A percentile compares a stretch with the other conserved stretches of the same genome.
Evolutionary conservation across 441 rosid genomes (phyloP).

Genomic region (Eugenia klotzschiana): DNA sequence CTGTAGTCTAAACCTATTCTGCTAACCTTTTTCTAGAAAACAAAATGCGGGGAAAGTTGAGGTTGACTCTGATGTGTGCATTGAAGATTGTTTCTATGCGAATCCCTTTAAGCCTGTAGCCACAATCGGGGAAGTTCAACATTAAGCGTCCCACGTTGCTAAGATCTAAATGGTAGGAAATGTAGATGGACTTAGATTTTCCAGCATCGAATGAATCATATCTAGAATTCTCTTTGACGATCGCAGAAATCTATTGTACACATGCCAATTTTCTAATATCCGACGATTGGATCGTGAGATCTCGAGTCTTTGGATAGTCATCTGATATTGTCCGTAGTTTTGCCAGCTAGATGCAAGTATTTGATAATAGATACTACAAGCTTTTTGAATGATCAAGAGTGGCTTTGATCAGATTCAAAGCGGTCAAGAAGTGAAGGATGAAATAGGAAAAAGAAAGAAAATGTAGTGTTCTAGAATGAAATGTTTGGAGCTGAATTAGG

Average conservation of each 20-base stretch:
- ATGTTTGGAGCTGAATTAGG: background rate
- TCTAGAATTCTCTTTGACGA: background rate
- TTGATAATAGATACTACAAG: background rate
- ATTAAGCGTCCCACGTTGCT: background rate
- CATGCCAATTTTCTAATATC: background rate
- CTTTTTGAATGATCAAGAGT: background rate
- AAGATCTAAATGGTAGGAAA: background rate
- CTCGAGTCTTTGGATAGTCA: background rate
- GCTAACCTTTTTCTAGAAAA: background rate
- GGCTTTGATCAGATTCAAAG: background rate
- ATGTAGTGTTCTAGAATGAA: background rate
- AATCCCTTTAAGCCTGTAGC: background rate
- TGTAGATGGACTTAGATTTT: background rate
- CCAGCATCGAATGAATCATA: background rate
- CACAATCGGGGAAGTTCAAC: background rate
- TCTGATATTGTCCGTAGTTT: background rate
- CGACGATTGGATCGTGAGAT: background rate
- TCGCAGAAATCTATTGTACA: too few species aligned
- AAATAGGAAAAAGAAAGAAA: background rate
- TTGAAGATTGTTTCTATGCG: background rate
- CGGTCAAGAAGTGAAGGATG: background rate
- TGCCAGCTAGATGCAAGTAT: background rate
- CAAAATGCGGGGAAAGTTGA: background rate
- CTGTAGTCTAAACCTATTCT: background rate
- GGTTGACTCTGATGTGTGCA: background rate